These are phyloP conservation scores for Hibiscus tridactylites DNA, from an alignment of 345 rosid genomes.

Conservation along the genomic window DNA sequence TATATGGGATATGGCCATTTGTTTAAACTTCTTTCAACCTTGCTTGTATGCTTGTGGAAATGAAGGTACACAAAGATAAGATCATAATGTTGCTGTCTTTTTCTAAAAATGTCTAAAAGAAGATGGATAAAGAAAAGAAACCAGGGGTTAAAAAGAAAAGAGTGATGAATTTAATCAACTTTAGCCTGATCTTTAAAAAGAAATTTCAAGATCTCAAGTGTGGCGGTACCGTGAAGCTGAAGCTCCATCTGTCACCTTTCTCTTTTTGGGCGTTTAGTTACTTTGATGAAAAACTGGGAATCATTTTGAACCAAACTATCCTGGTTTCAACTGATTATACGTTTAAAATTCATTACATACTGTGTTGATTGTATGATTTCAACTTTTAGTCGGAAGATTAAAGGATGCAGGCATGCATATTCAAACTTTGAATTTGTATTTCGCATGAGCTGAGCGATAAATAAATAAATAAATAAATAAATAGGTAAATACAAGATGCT, in stretches of 20 bases:
- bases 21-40: neutral
- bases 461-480: too few relatives aligned
- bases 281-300: constrained; percentile 1
- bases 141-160: neutral
- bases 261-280: neutral
- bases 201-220: neutral
- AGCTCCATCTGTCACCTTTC: neutral
- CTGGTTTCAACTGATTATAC: too few relatives aligned
- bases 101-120: neutral
- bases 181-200: constrained; percentile 6
- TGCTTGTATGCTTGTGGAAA: neutral
- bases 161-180: constrained; percentile 6
- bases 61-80: neutral
- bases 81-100: neutral
- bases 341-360: neutral
- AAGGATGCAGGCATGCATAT: neutral
- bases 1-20: neutral
- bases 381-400: neutral
- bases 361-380: neutral
- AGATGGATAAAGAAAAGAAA: neutral
- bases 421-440: neutral
- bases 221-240: constrained; percentile 11
- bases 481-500: neutral
- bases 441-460: neutral
- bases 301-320: neutral